Percentiles rank a stretch among this genome's conserved stretches.
Conservation (phyloP, 805 yeast species). For the Saturnispora silvae region DNA sequence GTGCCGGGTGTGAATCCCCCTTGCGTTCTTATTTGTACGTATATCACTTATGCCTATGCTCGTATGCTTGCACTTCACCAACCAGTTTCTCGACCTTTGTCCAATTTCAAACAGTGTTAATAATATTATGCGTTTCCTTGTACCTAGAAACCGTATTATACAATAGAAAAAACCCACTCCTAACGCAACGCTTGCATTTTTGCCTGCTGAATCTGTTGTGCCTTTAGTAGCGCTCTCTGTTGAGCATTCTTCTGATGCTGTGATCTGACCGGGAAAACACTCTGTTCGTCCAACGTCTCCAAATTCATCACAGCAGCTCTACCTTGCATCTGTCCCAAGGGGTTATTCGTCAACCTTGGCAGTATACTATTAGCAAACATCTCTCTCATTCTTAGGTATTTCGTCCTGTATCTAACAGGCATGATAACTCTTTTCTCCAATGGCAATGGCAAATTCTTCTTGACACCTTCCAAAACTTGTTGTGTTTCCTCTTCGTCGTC, state of each 20-base stretch:
- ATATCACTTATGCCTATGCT: no score
- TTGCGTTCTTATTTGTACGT: no score
- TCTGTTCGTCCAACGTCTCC: conserved; percentile 58
- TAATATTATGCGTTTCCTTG: no score
- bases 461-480: conserved; percentile 81
- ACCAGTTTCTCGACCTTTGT: no score
- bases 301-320: conserved; percentile 67
- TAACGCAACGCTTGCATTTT: no score
- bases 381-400: conserved; percentile 81
- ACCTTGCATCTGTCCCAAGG: conserved; percentile 71
- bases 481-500: conserved; percentile 92
- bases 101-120: no score
- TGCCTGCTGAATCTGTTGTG: no score
- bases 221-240: conserved; percentile 14
- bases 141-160: no score
- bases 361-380: conserved; percentile 83
- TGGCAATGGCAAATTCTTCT: conserved; percentile 72
- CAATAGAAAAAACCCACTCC: no score
- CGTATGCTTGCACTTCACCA: no score
- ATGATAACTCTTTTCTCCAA: conserved; percentile 63
- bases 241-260: conserved; percentile 27
- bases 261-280: conserved; percentile 39
- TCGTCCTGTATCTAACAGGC: conserved; percentile 60
- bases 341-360: conserved; percentile 46
- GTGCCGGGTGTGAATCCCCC: no score